Conservation (phyloP, 345 rosid species). For the Fremontodendron californicum region DNA sequence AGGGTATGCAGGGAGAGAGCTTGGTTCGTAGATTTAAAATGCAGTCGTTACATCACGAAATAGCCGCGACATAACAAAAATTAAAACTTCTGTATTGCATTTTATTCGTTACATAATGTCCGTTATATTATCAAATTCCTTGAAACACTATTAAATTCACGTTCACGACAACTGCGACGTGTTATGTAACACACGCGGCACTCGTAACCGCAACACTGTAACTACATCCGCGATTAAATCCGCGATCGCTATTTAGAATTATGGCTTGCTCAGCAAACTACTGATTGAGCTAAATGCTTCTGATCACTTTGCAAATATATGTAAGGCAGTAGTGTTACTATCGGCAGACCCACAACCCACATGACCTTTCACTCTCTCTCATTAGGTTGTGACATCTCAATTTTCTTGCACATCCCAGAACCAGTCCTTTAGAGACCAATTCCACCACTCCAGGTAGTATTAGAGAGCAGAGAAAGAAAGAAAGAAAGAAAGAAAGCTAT, state of each 20-base stretch:
- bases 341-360: constrained; percentile 33
- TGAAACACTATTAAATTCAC: too few relatives aligned
- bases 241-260: too few relatives aligned
- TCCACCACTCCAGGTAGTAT: constrained; percentile 10
- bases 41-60: too few relatives aligned
- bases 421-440: background rate
- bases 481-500: background rate
- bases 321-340: background rate
- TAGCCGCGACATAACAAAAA: too few relatives aligned
- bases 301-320: background rate
- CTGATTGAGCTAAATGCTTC: background rate
- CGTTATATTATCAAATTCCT: too few relatives aligned
- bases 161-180: too few relatives aligned
- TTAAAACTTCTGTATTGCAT: too few relatives aligned
- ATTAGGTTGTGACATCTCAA: constrained; percentile 2
- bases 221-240: too few relatives aligned
- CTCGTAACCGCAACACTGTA: too few relatives aligned
- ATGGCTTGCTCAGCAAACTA: background rate
- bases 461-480: background rate
- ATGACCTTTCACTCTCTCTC: constrained; percentile 47
- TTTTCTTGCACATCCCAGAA: background rate
- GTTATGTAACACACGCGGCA: too few relatives aligned
- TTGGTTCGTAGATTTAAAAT: too few relatives aligned
- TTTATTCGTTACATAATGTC: too few relatives aligned
- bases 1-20: background rate